Conservation (phyloP, 768 basidiomycete species). For the Pleurotus citrinopileatus region DNA sequence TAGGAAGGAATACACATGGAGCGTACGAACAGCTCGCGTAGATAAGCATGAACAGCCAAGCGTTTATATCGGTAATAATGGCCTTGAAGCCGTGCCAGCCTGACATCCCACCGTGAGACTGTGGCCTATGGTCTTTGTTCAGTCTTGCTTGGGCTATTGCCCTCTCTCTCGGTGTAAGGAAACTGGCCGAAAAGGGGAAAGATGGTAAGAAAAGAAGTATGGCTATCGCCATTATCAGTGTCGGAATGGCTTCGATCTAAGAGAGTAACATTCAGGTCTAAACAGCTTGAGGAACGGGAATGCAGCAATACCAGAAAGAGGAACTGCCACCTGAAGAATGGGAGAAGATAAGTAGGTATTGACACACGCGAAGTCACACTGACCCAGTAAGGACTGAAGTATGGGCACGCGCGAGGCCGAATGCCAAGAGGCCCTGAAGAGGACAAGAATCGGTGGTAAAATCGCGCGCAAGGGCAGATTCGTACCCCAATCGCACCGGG, state of each 20-base stretch:
- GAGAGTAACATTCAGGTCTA: too few relatives aligned
- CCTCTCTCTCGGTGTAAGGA: constrained; percentile 48
- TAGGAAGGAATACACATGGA: background rate
- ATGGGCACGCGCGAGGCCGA: constrained; percentile 51
- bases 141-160: constrained; percentile 58
- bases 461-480: too few relatives aligned
- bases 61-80: constrained; percentile 44
- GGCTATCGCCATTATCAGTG: constrained; percentile 46
- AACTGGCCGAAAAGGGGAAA: constrained; percentile 52
- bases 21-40: constrained; percentile 47
- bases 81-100: constrained; percentile 56
- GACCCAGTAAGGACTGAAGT: constrained; percentile 42
- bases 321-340: constrained; percentile 49
- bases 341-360: constrained; percentile 17
- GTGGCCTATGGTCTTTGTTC: constrained; percentile 52
- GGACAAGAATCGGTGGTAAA: too few relatives aligned
- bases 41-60: constrained; percentile 50
- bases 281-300: too few relatives aligned
- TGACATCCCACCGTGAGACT: constrained; percentile 55
- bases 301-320: constrained; percentile 55
- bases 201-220: constrained; percentile 51
- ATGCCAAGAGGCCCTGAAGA: constrained; percentile 56
- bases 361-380: constrained; percentile 3
- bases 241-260: constrained; percentile 57
- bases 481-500: constrained; percentile 53